phyloP scores from a whole-genome alignment of 2,329 filamentous ascomycete species.

The Calonectria pseudoturangicola region DNA sequence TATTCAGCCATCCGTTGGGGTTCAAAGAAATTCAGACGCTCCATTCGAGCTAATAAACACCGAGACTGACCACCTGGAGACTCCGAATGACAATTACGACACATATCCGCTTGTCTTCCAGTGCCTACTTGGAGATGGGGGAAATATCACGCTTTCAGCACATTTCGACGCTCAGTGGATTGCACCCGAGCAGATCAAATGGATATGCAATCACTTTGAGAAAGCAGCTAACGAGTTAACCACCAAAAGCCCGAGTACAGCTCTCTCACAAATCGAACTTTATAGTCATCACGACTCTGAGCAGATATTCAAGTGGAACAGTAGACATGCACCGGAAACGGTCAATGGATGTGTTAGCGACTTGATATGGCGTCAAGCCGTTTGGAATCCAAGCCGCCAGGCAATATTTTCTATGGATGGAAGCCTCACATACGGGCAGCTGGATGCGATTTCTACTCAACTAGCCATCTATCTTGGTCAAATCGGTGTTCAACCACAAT shows the following conservation, averaged over 20 bases:
- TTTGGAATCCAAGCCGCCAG: not conserved
- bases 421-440: constrained; percentile 39
- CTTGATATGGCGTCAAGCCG: constrained; percentile 36
- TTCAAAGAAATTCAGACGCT: constrained; percentile 5
- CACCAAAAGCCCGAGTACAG: not conserved
- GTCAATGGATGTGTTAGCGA: constrained; percentile 21
- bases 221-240: not conserved
- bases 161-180: constrained; percentile 19
- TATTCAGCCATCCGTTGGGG: constrained; percentile 24
- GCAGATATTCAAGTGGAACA: constrained; percentile 12
- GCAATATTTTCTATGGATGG: constrained; percentile 46
- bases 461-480: constrained; percentile 31
- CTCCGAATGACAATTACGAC: constrained; percentile 8
- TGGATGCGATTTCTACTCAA: constrained; percentile 17
- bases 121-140: constrained; percentile 24
- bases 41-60: constrained; percentile 40
- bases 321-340: not conserved
- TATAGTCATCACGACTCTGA: constrained; percentile 12
- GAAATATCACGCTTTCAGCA: constrained; percentile 3
- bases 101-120: constrained; percentile 24
- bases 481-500: not conserved
- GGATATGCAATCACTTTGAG: not conserved
- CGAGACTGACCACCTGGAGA: constrained; percentile 6
- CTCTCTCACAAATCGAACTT: constrained; percentile 26
- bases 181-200: not conserved